phyloP scores from a whole-genome alignment of 2,329 filamentous ascomycete genomes.

The Sphaceloma murrayae region DNA sequence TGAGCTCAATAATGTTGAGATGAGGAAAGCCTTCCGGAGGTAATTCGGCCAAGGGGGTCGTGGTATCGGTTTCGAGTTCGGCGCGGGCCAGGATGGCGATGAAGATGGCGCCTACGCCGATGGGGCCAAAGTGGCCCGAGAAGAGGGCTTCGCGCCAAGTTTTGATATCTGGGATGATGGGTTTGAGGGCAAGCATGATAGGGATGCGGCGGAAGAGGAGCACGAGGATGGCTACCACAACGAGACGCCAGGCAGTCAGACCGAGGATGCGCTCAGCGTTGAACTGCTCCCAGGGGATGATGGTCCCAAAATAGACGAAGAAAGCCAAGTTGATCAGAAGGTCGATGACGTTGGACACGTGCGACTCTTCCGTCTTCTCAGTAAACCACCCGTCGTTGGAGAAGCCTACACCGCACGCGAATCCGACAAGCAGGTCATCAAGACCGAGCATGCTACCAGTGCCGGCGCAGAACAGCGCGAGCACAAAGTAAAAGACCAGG shows the following conservation, averaged over 20 bases:
- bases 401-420: slow-evolving; percentile 93
- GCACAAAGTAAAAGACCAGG: slow-evolving; percentile 94
- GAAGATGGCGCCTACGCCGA: slow-evolving; percentile 94
- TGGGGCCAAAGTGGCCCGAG: slow-evolving; percentile 93
- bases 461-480: slow-evolving; percentile 90
- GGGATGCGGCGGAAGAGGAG: slow-evolving; percentile 94
- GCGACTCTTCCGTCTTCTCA: slow-evolving; percentile 94
- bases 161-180: slow-evolving; percentile 90
- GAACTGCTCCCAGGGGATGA: slow-evolving; percentile 91
- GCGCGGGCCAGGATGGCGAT: slow-evolving; percentile 85
- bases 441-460: slow-evolving; percentile 84
- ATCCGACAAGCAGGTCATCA: slow-evolving; percentile 89
- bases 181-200: slow-evolving; percentile 84
- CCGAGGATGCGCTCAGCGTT: slow-evolving; percentile 62
- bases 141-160: slow-evolving; percentile 97
- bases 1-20: slow-evolving; percentile 67
- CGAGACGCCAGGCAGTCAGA: slow-evolving; percentile 74
- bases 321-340: slow-evolving; percentile 92
- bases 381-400: slow-evolving; percentile 99
- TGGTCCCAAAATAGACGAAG: slow-evolving; percentile 94
- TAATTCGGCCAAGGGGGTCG: slow-evolving; percentile 60
- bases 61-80: slow-evolving; percentile 69
- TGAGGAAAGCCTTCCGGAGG: slow-evolving; percentile 50
- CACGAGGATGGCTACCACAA: slow-evolving; percentile 89
- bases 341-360: slow-evolving; percentile 99